Evolutionary conservation across 176 grass and related monocot species (phyloP), one percentile per base, ranked within the genome.

Genomic region (Cymbopogon citratus): DNA sequence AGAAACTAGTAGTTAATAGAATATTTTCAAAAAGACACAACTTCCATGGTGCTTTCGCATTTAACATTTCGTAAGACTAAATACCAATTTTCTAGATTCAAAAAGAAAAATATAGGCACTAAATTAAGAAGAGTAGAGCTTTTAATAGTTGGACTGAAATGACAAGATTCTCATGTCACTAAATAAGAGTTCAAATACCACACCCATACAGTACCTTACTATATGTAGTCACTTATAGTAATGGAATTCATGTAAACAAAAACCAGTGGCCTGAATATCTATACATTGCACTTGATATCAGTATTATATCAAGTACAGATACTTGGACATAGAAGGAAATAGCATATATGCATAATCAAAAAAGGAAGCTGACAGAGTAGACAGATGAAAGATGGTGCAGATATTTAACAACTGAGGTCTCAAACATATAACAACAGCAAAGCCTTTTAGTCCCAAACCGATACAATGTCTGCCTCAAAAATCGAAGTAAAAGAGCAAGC

Each of bases 141-240:
- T 45, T 66, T 44, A 72, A 21, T 43, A 48, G 27, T 36, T 79
- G 24, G 14, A 45, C 66, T 68, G 57, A 72, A 71, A 51, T 31
- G 26, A 34, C 26, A 10, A 35, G 6, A 57, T 83, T 78, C 43
- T 70, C 57, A 72, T 57, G 45, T 44, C 4, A 21, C 12, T 21
- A 66, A 49, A 73, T 45, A 59, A 41, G 23, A 88, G 46, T 59
- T 79, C 11, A 67, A 35, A 73, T 57, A 83, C 43, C 66, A 43
- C n/a, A 63, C 67, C 33, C 16, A 45, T 28, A 51, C 5, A 49
- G 78, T 36, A 75, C 5, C 51, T 38, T 82, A 63, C 3, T 10
- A 81, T 75, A 29, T 77, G 72, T 33, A 12, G 34, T 48, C 3
- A 19, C 61, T 64, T 19, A 66, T 13, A 79, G 27, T 46, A 24